phyloP scores from a whole-genome alignment of 495 filamentous ascomycete genomes.

The Wilcoxina mikolae region DNA sequence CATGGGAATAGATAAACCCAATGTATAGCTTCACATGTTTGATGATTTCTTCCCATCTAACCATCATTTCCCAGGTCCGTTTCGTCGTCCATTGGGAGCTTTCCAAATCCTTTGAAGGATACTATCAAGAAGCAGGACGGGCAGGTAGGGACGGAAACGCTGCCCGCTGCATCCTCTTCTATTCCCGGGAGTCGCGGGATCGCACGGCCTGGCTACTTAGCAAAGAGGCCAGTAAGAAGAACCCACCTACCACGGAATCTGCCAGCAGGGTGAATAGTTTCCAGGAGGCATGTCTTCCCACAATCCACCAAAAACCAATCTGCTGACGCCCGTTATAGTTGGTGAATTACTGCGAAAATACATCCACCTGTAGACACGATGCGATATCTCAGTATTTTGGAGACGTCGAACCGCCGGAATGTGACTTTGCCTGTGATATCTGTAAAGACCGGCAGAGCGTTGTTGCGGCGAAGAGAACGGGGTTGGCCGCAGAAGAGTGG shows the following conservation, averaged over 20 bases:
- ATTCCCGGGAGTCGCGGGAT: conserved; percentile 69
- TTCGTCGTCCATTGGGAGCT: conserved; percentile 91
- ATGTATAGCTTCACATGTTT: conserved; percentile 28
- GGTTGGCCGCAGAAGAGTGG: conserved; percentile 57
- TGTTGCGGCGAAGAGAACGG: conserved; percentile 45
- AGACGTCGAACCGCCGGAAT: conserved; percentile 45
- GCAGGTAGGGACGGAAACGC: conserved; percentile 83
- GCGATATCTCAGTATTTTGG: conserved; percentile 71
- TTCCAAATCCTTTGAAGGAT: conserved; percentile 84
- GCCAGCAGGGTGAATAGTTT: conserved; percentile 33
- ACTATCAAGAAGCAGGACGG: conserved; percentile 87
- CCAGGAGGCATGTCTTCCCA: conserved; percentile 15
- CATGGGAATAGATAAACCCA: conserved; percentile 93
- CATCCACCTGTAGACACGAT: conserved; percentile 55
- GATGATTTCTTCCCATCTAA: background rate
- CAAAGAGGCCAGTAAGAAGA: conserved; percentile 30
- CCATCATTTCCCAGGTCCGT: conserved; percentile 39
- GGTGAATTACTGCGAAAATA: conserved; percentile 67
- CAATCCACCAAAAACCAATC: background rate
- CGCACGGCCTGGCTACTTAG: conserved; percentile 45
- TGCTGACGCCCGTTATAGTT: conserved; percentile 37
- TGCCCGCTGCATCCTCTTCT: conserved; percentile 74
- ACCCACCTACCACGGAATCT: conserved; percentile 28
- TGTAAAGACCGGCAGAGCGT: conserved; percentile 60
- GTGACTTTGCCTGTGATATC: conserved; percentile 79